These are phyloP conservation scores for Rhizopogon roseolus DNA, from an alignment of 768 basidiomycete species.

Conservation along the genomic window DNA sequence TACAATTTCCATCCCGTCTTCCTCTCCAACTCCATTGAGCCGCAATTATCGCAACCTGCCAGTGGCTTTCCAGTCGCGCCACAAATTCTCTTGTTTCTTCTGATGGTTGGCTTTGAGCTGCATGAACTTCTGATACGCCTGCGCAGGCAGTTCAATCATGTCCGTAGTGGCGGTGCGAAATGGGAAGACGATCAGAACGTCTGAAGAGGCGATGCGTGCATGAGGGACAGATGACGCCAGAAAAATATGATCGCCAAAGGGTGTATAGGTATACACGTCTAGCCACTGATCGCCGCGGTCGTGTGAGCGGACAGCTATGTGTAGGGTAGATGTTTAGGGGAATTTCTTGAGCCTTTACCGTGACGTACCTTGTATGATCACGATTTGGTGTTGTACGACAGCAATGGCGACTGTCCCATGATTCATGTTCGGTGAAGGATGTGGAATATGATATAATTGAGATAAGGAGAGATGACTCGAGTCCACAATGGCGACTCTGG, in stretches of 20 bases:
- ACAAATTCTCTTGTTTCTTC: slow-evolving; percentile 54
- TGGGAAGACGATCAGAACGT: slow-evolving; percentile 58
- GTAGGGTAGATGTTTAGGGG: slow-evolving; percentile 4
- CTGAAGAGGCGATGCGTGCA: slow-evolving; percentile 56
- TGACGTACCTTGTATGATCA: slow-evolving; percentile 58
- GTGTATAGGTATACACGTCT: slow-evolving; percentile 61
- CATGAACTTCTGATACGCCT: slow-evolving; percentile 55
- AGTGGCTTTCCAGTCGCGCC: slow-evolving; percentile 41
- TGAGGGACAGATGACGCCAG: slow-evolving; percentile 53
- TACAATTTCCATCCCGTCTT: not conserved
- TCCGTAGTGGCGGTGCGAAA: slow-evolving; percentile 34
- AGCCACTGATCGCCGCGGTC: slow-evolving; percentile 50
- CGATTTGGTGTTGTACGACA: slow-evolving; percentile 61
- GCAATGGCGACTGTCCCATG: slow-evolving; percentile 65
- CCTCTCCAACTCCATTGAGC: not conserved
- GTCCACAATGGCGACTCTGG: not conserved
- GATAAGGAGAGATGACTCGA: not conserved
- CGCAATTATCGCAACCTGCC: slow-evolving; percentile 13
- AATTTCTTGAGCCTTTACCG: not conserved
- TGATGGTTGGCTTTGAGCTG: slow-evolving; percentile 48
- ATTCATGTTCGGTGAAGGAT: slow-evolving; percentile 31
- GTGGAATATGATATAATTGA: slow-evolving; percentile 11
- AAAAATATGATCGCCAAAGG: slow-evolving; percentile 64
- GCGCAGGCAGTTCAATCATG: slow-evolving; percentile 61
- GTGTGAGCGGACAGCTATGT: slow-evolving; percentile 53